Base-by-base conservation (phyloP, 208 protist species). In the Phytomonas sp. region DNA sequence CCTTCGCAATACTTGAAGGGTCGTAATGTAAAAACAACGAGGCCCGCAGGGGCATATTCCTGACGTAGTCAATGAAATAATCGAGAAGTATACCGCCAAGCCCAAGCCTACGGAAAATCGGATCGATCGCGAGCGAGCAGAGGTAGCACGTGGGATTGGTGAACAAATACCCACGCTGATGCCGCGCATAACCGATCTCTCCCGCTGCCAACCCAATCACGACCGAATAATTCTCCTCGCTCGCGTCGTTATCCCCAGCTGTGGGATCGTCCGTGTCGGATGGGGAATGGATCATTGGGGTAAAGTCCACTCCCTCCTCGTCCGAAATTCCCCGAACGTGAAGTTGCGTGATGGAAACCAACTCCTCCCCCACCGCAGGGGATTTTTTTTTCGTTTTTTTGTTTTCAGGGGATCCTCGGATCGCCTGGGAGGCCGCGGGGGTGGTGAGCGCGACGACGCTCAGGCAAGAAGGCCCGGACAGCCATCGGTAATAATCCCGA, bases 101-200 rank as follows among this genome's bases (percentile, higher is more conserved):
- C n/a, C 91, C 91, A 67, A 83, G 76, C 12, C 70, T 32, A 19
- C 80, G 91, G 62, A 92, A 62, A 12, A 61, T 49, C 23, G 73
- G 72, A 29, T 84, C 72, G 12, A 95, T 87, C 0, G 81, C 86
- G 49, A 95, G 79, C 49, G 78, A 84, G 34, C 82, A 77, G 30
- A 95, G 72, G 76, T 95, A 95, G 32, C 75, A 70, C 0, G 80
- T 89, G 31, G 91, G 91, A 36, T 88, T 87, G 2, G 78, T 75
- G 56, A 81, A 66, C n/a, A 95, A 69, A n/a, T 59, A 31, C 11
- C 76, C 82, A 26, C 67, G 60, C n/a, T 67, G 67, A 33, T 78
- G 68, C 30, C 60, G 64, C 8, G 75, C 83, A 73, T 91, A 86
- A 45, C 63, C 87, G 29, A 91, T 32, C 60, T 82, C 71, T 1